Percentiles rank a stretch among this genome's conserved stretches.
These are phyloP conservation scores for Pleurotus eryngii DNA, from an alignment of 768 basidiomycete species.

Conservation along the genomic window DNA sequence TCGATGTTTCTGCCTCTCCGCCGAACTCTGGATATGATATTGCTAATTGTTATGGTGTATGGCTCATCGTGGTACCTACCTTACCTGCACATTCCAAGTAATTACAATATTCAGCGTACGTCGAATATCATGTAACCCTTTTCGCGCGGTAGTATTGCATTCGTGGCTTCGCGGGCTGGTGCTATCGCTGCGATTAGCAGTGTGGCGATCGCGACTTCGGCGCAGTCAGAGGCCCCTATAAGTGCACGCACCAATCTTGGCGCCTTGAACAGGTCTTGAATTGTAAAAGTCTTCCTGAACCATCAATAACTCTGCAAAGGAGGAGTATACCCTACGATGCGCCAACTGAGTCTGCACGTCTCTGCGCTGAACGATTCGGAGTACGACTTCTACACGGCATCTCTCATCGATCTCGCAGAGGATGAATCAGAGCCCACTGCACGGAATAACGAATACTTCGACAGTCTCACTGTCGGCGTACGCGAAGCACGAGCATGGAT, in stretches of 20 bases:
- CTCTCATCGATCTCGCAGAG: constrained; percentile 49
- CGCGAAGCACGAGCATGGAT: constrained; percentile 77
- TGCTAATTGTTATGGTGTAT: constrained; percentile 26
- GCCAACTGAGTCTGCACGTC: constrained; percentile 63
- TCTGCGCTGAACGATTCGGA: constrained; percentile 76
- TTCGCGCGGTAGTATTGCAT: too few relatives aligned
- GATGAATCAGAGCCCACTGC: constrained; percentile 13
- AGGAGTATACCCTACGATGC: constrained; percentile 32
- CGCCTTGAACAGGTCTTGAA: background rate
- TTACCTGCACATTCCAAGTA: background rate
- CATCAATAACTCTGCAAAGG: background rate
- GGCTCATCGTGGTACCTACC: constrained; percentile 22
- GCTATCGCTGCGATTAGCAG: background rate
- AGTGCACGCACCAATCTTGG: background rate
- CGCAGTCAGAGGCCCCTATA: background rate
- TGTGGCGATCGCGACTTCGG: background rate
- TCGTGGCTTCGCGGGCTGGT: too few relatives aligned
- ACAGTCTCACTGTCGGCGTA: constrained; percentile 48
- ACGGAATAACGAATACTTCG: constrained; percentile 49
- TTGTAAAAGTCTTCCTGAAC: too few relatives aligned
- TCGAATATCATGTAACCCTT: too few relatives aligned
- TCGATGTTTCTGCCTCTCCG: constrained; percentile 25
- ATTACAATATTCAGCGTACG: too few relatives aligned
- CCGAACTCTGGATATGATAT: constrained; percentile 21
- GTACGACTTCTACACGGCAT: constrained; percentile 63